Base-by-base conservation (phyloP, 2,329 filamentous ascomycete genomes). In the Trichoderma koningii region DNA sequence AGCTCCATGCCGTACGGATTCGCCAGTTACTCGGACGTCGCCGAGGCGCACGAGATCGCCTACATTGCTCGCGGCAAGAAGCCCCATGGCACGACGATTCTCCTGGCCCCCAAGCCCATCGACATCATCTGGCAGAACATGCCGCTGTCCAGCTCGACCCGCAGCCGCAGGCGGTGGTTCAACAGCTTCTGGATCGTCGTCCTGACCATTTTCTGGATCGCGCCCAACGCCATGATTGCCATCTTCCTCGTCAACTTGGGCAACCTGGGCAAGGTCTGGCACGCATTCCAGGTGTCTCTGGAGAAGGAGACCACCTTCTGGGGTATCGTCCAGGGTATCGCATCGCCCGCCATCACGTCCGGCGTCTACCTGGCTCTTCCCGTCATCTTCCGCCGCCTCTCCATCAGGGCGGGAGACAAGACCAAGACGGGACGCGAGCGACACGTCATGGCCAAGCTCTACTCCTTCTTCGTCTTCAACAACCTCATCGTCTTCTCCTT, bases 111-210 rank as follows among this genome's bases (percentile, higher is more conserved):
- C 2, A 87, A 88, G 66, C 94, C 95, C 3, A 92, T 91, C 73
- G 94, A 98, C 74, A 86, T 99, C 61, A 96, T 99, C 69, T 99
- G 95, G 95, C 89, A 92, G 74, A 99, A 99, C 72, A 85, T 99
- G 80, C 84, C 87, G 6, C 80, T 98, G 64, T 86, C 83, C 17
- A 87, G 87, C 45, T 80, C 85, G 30, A 85, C 87, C 1, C 86
- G 93, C 61, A 85, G 84, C 67, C 90, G 89, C 79, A 89, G 89
- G 71, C 83, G 89, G 45, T 83, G 94, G 67, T 82, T 92, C 71
- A 96, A 95, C 78, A 90, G 90, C 66, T 76, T 97, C 64, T 97
- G 93, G 92, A 89, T 97, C 48, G 80, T 85, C 3, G 71, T 94
- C 0, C 79, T 99, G 60, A 98, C 94, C 0, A 66, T 96, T 1